Evolutionary conservation across 1,284 basidiomycete genomes (phyloP).

Genomic region (Porodaedalea pini): DNA sequence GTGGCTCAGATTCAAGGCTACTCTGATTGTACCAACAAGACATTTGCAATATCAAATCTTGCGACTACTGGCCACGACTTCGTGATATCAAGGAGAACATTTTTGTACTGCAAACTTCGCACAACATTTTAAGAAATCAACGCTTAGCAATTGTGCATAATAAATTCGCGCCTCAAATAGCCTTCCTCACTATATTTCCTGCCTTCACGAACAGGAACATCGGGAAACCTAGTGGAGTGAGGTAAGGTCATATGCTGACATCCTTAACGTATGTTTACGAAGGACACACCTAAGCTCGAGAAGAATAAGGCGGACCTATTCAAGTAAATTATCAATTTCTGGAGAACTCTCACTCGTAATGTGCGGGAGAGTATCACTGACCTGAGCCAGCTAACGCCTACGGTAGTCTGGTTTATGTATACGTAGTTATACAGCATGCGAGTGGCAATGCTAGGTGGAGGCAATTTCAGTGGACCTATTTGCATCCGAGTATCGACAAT

Average conservation of each 20-base stretch:
- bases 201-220: constrained; percentile 23
- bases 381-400: constrained; percentile 17
- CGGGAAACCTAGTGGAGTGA: constrained; percentile 16
- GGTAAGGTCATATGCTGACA: neutral
- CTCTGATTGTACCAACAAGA: no score
- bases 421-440: constrained; percentile 24
- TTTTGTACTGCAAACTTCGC: no score
- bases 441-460: constrained; percentile 13
- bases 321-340: neutral
- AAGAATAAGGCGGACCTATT: constrained; percentile 16
- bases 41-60: no score
- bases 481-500: neutral
- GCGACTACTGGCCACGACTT: no score
- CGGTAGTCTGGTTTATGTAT: constrained; percentile 24
- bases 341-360: neutral
- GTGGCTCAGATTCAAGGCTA: no score
- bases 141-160: no score
- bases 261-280: no score
- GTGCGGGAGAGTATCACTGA: neutral
- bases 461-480: neutral
- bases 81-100: no score
- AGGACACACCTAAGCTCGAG: constrained; percentile 15
- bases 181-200: constrained; percentile 19
- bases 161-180: neutral
- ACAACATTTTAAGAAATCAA: no score